Base-by-base conservation (phyloP, 2,329 filamentous ascomycete species). In the Cordyceps cicadae region DNA sequence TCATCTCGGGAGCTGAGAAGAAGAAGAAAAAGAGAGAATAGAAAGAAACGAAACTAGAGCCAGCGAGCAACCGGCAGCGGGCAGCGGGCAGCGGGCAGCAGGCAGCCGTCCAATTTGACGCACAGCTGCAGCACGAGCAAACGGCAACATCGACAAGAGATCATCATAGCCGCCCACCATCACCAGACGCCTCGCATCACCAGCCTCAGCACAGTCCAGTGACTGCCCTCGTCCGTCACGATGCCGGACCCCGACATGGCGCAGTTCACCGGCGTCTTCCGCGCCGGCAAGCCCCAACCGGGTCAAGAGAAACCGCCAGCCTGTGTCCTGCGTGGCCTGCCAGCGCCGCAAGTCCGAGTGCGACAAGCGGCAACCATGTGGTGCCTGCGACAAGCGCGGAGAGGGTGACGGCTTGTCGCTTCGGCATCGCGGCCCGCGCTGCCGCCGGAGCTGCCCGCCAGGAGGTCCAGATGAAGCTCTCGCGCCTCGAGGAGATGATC, bases 321-420 rank as follows among this genome's bases (percentile, higher is more conserved):
- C 76, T 43, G 70, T 78, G 21, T 78, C 77, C 5, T 78, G 76
- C 65, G 68, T 69, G 2, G 66, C 70, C 49, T 79, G 76, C 61
- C 76, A 77, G 63, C 67, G 67, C 21, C 75, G 76, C 62, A 79
- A 79, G 67, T 70, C 74, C 8, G 73, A 72, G 59, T 79, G 76
- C 63, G 76, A 78, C 63, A 71, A 75, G 15, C 69, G 67, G 56
- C 72, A 71, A 46, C 75, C 75, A 1, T 79, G 76, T 63, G 69
- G 71, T 24, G 70, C 72, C 7, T 79, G 77, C 62, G 66, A 66
- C 55, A 75, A 72, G 66, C 71, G 76, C 41, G 72, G 73, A 17
- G 70, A 75, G n/a, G 66, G 62, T 5, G 62, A 62, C 3, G 45
- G 45, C 61, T 3, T 78, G 76, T 60, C 67, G 64, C 26, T 76